Evolutionary conservation across 1,284 basidiomycete species (phyloP).

Genomic region (Volvariella surrecta): DNA sequence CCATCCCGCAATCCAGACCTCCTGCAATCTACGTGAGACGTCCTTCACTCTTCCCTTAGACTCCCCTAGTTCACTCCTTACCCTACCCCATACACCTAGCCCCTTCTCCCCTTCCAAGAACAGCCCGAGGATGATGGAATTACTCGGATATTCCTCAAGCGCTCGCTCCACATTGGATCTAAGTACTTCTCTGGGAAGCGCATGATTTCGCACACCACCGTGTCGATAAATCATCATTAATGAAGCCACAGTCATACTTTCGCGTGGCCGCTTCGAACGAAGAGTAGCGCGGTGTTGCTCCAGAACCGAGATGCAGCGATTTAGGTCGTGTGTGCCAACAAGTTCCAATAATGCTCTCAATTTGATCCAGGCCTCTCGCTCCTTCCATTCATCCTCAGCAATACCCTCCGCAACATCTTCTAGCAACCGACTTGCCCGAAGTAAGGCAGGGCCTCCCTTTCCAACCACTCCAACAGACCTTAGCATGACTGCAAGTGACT

Average conservation of each 20-base stretch:
- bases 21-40: constrained; percentile 48
- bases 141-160: constrained; percentile 55
- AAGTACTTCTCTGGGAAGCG: constrained; percentile 51
- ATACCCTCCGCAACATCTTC: constrained; percentile 35
- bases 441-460: constrained; percentile 38
- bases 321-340: constrained; percentile 34
- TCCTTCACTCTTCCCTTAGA: constrained; percentile 39
- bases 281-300: constrained; percentile 29
- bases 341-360: constrained; percentile 58
- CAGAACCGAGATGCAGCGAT: constrained; percentile 36
- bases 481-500: constrained; percentile 43
- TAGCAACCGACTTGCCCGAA: constrained; percentile 50
- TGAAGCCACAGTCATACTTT: constrained; percentile 52
- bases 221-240: constrained; percentile 60
- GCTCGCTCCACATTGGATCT: constrained; percentile 50
- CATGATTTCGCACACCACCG: constrained; percentile 41
- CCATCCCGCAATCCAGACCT: constrained; percentile 76
- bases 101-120: constrained; percentile 76
- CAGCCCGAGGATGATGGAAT: constrained; percentile 67
- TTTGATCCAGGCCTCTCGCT: constrained; percentile 54
- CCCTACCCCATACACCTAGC: constrained; percentile 64
- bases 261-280: constrained; percentile 30
- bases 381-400: constrained; percentile 36
- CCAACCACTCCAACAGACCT: constrained; percentile 46
- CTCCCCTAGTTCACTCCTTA: constrained; percentile 45